Evolutionary conservation across 495 filamentous ascomycete species (phyloP), one percentile per base, ranked within the genome.

Genomic region (Hypoxylon lenormandii): DNA sequence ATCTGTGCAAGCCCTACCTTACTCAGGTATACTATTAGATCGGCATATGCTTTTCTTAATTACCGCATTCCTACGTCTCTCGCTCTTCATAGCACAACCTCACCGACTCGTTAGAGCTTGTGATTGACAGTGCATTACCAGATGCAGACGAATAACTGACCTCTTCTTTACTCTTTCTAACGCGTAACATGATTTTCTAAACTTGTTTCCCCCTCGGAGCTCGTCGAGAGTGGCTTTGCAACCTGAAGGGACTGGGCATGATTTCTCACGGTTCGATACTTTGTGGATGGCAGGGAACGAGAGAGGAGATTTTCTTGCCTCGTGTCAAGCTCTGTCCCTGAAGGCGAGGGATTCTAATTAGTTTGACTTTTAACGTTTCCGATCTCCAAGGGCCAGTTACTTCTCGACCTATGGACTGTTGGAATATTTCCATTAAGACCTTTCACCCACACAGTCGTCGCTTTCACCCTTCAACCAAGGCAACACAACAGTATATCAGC

Each of bases 21-120:
- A 54, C 52, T 28, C 3, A 46, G 51, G 51, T 64, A 22, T 46
- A 21, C 43, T 55, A 30, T 16, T 36, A 36, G 15, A 16, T 16
- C 21, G 28, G 49, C 42, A 54, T 63, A 43, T 63, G 18, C 42
- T 23, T 5, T 55, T 37, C 40, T 55, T 5, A 21, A 63, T 47
- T 66, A 49, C 55, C 40, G 5, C 51, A 64, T 65, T 65, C 43
- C 66, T 64, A 56, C 66, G 28, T 56, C 30, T 66, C 45, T 36
- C 43, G 37, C 30, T 4, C 48, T 54, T 60, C 37, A 46, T 45
- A 50, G 22, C 38, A 22, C 40, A 51, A 21, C 51, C 33, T 36
- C 26, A 49, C 13, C 42, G 48, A 15, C 12, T 48, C 22, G 53
- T 28, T 26, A 50, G 11, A 37, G 13, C 51, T 61, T 51, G 50